Conservation (phyloP, 257 asterid genomes). For the Thymus mandschuricus region DNA sequence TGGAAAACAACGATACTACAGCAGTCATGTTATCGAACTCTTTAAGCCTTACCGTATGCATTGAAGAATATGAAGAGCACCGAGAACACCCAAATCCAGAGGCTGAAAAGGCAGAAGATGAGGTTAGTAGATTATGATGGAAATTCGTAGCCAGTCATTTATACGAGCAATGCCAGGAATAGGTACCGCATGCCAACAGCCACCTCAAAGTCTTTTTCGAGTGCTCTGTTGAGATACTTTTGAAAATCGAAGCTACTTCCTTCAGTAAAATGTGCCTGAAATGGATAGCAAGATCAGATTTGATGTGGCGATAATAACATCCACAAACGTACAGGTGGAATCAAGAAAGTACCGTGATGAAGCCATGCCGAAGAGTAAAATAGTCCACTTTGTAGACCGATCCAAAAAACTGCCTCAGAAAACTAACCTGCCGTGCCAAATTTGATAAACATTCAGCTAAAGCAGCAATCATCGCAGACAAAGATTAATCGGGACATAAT, state of each 20-base stretch:
- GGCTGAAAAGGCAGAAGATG: conserved; percentile 40
- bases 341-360: conserved; percentile 54
- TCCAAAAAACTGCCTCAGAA: conserved; percentile 67
- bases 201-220: conserved; percentile 69
- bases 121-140: neutral
- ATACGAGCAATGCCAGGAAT: neutral
- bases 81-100: conserved; percentile 78
- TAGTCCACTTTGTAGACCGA: conserved; percentile 72
- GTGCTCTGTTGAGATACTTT: conserved; percentile 60
- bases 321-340: neutral
- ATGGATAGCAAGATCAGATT: neutral
- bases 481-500: neutral
- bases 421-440: conserved; percentile 51
- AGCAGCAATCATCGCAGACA: neutral
- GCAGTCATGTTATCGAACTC: neutral
- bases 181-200: conserved; percentile 75
- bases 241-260: conserved; percentile 63
- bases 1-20: neutral
- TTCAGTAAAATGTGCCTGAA: conserved; percentile 73
- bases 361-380: conserved; percentile 75
- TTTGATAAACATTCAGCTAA: conserved; percentile 1
- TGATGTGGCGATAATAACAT: neutral
- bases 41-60: conserved; percentile 55
- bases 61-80: conserved; percentile 79
- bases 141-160: neutral